Evolutionary conservation across 257 asterid species (phyloP), one percentile per base, ranked within the genome.

Genomic region (Catharanthus roseus): DNA sequence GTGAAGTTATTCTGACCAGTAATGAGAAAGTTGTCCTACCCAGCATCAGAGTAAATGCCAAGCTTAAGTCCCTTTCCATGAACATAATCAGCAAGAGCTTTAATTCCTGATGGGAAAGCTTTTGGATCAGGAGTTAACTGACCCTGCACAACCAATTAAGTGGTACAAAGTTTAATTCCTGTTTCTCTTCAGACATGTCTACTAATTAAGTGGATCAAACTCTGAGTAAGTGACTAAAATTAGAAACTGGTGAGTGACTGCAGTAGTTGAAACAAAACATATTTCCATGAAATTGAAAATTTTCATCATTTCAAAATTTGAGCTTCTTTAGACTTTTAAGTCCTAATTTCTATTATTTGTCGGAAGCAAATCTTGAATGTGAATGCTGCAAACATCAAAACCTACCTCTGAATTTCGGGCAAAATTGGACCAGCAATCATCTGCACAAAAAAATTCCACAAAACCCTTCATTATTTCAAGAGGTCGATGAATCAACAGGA

Each of bases 21-120:
- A 26, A 16, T 47, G 36, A 65, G 65, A 71, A 68, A 69, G 54
- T 62, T 34, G 24, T 49, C 95, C 38, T 88, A 93, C 99, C 99
- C 99, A 75, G 99, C 99, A 85, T 95, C 99, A 38, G 99, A 93
- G 83, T 93, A 93, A 77, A 93, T 86, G 45, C 99, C 97, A 5
- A 93, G 88, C 85, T 91, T 95, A 73, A 95, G 93, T 72, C 96
- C 97, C 84, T 86, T 89, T 10, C 84, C 84, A 74, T 95, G 99
- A 65, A 91, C 90, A 80, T 91, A 89, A 86, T 89, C 97, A 31
- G 99, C 95, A 69, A 91, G 87, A 78, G 88, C 84, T 77, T 91
- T 87, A 68, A 95, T 85, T 77, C 99, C 97, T 0, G 96, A 91
- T 11, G 97, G 95, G 62, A 95, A 95, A 36, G 90, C 71, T 79